Base-by-base conservation (phyloP, 805 yeast genomes). In the Candida endomychidarum region DNA sequence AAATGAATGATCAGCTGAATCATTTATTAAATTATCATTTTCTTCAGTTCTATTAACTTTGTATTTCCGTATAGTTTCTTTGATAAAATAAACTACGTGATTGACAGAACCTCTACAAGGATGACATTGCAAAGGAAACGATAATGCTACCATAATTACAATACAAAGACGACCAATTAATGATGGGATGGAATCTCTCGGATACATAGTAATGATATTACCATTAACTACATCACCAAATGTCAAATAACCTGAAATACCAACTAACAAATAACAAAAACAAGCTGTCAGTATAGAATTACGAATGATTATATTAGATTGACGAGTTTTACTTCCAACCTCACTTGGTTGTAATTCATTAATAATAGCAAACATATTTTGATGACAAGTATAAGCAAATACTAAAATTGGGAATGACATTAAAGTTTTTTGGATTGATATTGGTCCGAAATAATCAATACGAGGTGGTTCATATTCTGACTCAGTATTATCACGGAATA, bases 351-450 rank as follows among this genome's bases (percentile, higher is more conserved):
- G 50, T 47, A 84, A 65, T 58, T 86, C 95, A 53, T 83, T 81
- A 52, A 82, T 76, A 38, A 86, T 83, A 8, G 88, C 80, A 56
- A 81, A 83, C 71, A 85, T 78, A 60, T 84, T 86, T 64, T 86
- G 91, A 43, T 84, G 84, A 37, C 93, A 88, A 0, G 91, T 84
- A 59, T 75, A 86, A 1, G 95, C 93, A 60, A 86, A 82, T 10
- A 86, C 81, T 25, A 85, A 75, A 41, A 86, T 81, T 18, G 86
- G 84, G 52, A 86, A 81, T 6, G 88, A 78, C 17, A 83, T 72
- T 42, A 83, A 62, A 6, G 58, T 74, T 48, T 34, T 60, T 56
- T 52, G 58, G 50, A 60, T 42, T 4, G 57, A 61, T 19, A 66
- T 69, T 31, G 75, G 76, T 34, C 77, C 77, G 35, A 67, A 52